phyloP scores from a whole-genome alignment of 2,329 filamentous ascomycete genomes.

The Blastomyces parvus region DNA sequence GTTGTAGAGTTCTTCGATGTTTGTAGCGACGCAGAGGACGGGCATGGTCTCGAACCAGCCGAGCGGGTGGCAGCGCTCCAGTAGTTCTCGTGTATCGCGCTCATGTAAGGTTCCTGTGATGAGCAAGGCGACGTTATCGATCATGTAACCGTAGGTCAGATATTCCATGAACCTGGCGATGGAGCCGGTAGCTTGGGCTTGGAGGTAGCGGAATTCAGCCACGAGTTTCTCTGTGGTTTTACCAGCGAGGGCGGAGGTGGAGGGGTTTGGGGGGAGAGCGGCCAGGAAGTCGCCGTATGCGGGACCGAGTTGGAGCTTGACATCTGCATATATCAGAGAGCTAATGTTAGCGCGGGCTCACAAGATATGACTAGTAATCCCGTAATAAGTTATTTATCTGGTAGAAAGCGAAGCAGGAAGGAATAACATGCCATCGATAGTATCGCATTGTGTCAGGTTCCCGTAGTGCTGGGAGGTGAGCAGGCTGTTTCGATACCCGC shows the following conservation, averaged over 20 bases:
- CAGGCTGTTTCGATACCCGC: slow-evolving; percentile 90
- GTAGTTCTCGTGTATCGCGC: slow-evolving; percentile 85
- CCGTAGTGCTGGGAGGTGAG: slow-evolving; percentile 83
- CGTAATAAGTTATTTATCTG: neutral
- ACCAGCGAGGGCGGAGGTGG: slow-evolving; percentile 84
- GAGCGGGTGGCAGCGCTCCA: slow-evolving; percentile 91
- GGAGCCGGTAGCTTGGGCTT: slow-evolving; percentile 84
- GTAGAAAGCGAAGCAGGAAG: neutral
- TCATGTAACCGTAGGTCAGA: slow-evolving; percentile 99
- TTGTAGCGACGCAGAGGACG: slow-evolving; percentile 92
- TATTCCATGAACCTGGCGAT: slow-evolving; percentile 96
- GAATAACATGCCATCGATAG: slow-evolving; percentile 66
- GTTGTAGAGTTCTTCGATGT: slow-evolving; percentile 98
- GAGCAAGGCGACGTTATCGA: slow-evolving; percentile 94
- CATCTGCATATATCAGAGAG: slow-evolving; percentile 50
- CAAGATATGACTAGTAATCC: neutral
- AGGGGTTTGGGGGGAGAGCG: slow-evolving; percentile 88
- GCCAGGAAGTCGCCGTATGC: slow-evolving; percentile 96
- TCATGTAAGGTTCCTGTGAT: slow-evolving; percentile 98
- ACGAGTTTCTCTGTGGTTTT: slow-evolving; percentile 98
- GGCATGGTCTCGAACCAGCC: slow-evolving; percentile 99
- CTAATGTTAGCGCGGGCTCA: neutral
- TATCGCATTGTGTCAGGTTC: slow-evolving; percentile 97
- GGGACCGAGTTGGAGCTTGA: slow-evolving; percentile 93
- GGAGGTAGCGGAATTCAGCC: slow-evolving; percentile 91